Evolutionary conservation across 306 rosid species (phyloP), one percentile per base, ranked within the genome.

Genomic region (Dalbergia cochinchinensis): DNA sequence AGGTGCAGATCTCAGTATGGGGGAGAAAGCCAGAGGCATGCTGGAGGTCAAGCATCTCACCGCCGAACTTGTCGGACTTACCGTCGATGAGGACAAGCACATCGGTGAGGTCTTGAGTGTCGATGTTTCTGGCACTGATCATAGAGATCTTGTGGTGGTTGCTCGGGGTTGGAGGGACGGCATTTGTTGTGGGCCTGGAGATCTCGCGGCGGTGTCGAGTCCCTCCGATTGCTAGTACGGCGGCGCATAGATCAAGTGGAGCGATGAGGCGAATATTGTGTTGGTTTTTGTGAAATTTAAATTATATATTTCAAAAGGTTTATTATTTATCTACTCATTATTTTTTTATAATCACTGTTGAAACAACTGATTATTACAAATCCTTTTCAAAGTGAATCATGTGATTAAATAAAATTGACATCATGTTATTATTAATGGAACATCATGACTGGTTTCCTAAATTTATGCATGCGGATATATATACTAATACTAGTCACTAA

Each of bases 1-100:
- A 90, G 71, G 97, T 87, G 59, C 14, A 13, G 88, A 94, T 94
- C 83, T 84, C 88, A 37, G 96, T 90, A 71, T 94, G 93, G 35
- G 98, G 97, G 63, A 94, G 94, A 69, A 94, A 94, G 64, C 94
- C 98, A 11, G 96, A 92, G 73, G 97, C 97, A 79, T 90, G 97
- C 74, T 91, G 97, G 81, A 94, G 91, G 19, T 94, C 97, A 10
- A 94, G 93, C 96, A 92, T 92, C 92, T 94, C 97, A 31, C 98
- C 97, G 2, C 93, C 97, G 77, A 92, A 90, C 82, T 91, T 94
- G 18, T 94, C 90, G 41, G 94, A 77, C 22, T 83, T 75, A 85
- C 84, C 79, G 65, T 92, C 97, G 66, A 94, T 83, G 78, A 94
- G 94, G 83, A 80, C 88, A 59, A 94, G 93, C 86, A 91, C 97